Evolutionary conservation across 257 asterid genomes (phyloP), one percentile per base, ranked within the genome.

Genomic region (Schizonepeta tenuifolia): DNA sequence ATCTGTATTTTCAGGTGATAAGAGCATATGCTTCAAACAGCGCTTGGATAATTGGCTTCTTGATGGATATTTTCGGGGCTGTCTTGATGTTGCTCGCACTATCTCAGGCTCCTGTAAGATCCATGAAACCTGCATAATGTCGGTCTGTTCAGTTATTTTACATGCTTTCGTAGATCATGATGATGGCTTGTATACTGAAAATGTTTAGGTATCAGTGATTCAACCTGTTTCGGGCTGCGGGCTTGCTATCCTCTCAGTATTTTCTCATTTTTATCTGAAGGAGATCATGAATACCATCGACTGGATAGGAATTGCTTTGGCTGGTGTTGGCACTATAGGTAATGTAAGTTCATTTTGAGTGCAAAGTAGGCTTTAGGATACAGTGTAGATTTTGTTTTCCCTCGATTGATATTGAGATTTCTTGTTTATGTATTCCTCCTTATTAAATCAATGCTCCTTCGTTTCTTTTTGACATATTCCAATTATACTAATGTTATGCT

Each of bases 181-280:
- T 70, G 35, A 40, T 31, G 21, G 68, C 60, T 60, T 71, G 22
- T 28, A 55, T 49, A 40, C 57, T 28, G 40, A 35, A 41, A 64
- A 21, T 51, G 69, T 77, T 54, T 77, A 95, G 98, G 98, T 95
- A 59, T 92, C 97, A 17, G 97, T 95, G 72, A 84, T 95, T 80
- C 99, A 95, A 80, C 99, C 99, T 38, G 98, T 95, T 83, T 95
- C 99, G 56, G 99, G 99, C 81, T 92, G 98, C 50, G 99, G 99
- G 67, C 97, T 95, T 58, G 98, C 97, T 55, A 92, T 95, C 70
- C 99, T 95, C 81, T 95, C 96, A 20, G 81, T 95, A 53, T 95
- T 95, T 75, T 95, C 99, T 67, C 99, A 95, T 87, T 95, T 95
- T 81, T 92, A 95, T 86, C 81, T 95, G 50, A 84, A 92, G 90